Conservation (phyloP, 768 basidiomycete genomes). For the Agrocybe praecox region DNA sequence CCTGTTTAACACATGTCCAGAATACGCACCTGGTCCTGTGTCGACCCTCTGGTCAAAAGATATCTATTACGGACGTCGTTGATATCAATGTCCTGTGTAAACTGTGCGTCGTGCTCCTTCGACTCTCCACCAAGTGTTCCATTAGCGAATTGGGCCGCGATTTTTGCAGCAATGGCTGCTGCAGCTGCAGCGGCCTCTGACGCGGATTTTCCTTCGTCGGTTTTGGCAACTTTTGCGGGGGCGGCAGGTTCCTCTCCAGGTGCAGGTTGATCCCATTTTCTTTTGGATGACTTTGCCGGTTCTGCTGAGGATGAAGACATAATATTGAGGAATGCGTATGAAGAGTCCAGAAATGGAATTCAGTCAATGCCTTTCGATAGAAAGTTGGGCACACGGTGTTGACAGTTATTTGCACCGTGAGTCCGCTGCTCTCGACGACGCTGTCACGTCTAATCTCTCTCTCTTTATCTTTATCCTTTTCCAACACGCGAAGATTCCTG, state of each 20-base stretch:
- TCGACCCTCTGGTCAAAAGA: constrained; percentile 89
- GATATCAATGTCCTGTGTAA: constrained; percentile 91
- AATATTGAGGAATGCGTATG: neutral
- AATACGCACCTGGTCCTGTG: constrained; percentile 80
- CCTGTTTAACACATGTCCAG: neutral
- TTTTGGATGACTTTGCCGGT: constrained; percentile 27
- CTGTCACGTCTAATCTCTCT: neutral
- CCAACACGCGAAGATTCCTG: too few relatives aligned
- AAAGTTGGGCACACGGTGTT: constrained; percentile 2
- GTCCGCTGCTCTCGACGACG: too few relatives aligned
- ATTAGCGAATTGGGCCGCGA: constrained; percentile 81
- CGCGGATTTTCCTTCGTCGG: constrained; percentile 62
- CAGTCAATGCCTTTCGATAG: neutral
- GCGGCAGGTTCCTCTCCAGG: constrained; percentile 43
- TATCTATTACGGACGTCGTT: constrained; percentile 96
- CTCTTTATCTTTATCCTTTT: too few relatives aligned
- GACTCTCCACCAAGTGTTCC: constrained; percentile 41
- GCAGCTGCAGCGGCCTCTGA: constrained; percentile 70
- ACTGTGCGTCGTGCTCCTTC: constrained; percentile 81
- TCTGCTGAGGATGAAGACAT: constrained; percentile 19
- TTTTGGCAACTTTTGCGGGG: constrained; percentile 42
- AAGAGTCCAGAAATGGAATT: neutral
- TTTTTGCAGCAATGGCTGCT: constrained; percentile 92
- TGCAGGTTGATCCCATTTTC: constrained; percentile 64
- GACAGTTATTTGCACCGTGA: constrained; percentile 6